Base-by-base conservation (phyloP, 208 protist genomes). In the Acanthamoeba lenticulata region DNA sequence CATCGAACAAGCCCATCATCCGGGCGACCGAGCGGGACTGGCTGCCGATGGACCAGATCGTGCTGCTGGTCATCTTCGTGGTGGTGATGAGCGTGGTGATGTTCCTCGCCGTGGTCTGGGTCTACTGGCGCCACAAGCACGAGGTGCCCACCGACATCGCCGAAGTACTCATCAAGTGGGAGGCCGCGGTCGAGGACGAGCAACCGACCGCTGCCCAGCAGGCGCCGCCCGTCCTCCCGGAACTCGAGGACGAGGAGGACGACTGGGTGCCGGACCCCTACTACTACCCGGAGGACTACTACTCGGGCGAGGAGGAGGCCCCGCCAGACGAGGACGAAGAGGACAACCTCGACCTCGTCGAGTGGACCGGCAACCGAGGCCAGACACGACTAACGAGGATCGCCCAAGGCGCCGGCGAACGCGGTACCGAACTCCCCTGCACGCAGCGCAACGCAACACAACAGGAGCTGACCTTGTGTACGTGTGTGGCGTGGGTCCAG, bases 321-420 rank as follows among this genome's bases (percentile, higher is more conserved):
- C 32, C 67, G 34, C 67, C 67, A 45, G 67, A 79, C 36, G 67
- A 79, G 40, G 67, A 79, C 17, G 67, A 79, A 15, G 67, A 79
- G 32, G 67, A 79, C 67, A 79, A 79, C 40, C 67, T 79, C 9
- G 67, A 79, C 34, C 67, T 79, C 21, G 40, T 79, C 13, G 67
- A 79, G 67, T 79, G 67, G 67, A 79, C 67, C 32, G 67, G 67
- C 67, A 79, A 79, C 67, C 67, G 67, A 79, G 67, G 67, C 67
- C 34, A 79, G 40, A 79, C 67, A 21, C 67, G 67, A 79, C 44
- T 79, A 79, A 79, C 67, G 17, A 79, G 67, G 34, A 79, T 79
- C 40, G 67, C 67, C 24, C 32, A 45, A 36, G 67, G 67, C 21
- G 67, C 67, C 21, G 67, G 67, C 34, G 67, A 79, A 79, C 32